Evolutionary conservation across 495 filamentous ascomycete species (phyloP).

Genomic region (Podospora fimiseda): DNA sequence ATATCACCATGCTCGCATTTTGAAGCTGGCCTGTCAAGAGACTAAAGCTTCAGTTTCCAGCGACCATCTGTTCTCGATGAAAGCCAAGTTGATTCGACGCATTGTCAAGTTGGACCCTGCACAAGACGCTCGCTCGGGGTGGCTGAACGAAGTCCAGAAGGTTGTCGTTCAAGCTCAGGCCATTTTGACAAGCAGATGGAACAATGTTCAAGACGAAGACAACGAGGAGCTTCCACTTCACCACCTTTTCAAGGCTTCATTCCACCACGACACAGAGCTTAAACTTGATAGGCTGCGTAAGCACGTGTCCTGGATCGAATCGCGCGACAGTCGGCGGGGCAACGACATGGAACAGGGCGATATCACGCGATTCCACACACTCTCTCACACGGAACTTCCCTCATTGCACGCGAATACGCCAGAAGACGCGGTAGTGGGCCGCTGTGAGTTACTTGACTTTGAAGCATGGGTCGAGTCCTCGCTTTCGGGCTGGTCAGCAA

Average conservation of each 20-base stretch:
- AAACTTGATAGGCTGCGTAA: background rate
- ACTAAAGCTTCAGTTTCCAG: constrained; percentile 7
- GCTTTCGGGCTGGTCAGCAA: constrained; percentile 17
- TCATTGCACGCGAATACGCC: background rate
- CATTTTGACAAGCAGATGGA: constrained; percentile 8
- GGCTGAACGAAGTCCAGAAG: background rate
- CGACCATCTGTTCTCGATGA: constrained; percentile 42
- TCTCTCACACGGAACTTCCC: background rate
- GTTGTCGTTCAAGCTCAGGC: background rate
- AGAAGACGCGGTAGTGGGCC: background rate
- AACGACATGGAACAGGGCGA: background rate
- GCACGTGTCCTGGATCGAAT: constrained; percentile 11
- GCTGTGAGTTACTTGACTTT: constrained; percentile 1
- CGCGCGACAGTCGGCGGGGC: constrained; percentile 3
- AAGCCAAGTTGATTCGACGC: constrained; percentile 44
- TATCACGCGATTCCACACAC: background rate
- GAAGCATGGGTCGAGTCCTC: constrained; percentile 17
- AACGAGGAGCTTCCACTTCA: background rate
- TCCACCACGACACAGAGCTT: constrained; percentile 11
- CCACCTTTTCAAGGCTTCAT: background rate
- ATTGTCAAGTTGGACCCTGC: constrained; percentile 37
- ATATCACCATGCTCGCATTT: constrained; percentile 40
- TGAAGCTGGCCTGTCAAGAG: constrained; percentile 20
- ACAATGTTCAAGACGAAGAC: background rate
- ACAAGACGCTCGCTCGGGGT: background rate